Evolutionary conservation across 108 stramenopile species (phyloP), one percentile per base, ranked within the genome.

Genomic region (Cyclostephanos invisitatus): DNA sequence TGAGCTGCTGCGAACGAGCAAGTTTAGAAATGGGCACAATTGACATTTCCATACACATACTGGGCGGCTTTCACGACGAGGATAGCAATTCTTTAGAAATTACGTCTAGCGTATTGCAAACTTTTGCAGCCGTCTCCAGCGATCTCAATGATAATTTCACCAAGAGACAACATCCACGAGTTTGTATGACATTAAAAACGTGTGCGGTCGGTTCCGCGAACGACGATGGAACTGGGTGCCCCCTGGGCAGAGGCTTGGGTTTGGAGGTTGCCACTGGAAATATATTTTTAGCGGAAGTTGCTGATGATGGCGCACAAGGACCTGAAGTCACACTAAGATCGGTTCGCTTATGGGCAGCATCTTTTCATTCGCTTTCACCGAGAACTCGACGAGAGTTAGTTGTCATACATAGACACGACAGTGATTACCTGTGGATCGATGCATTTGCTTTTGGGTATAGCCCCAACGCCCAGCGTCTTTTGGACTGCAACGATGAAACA

Each of bases 51-150:
- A 67, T 95, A 62, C 86, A 95, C 60, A 56, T 95, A 4, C 62
- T 95, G 75, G 93, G 93, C 25, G 93, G 93, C 4, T 95, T 86
- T 71, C 70, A 83, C 38, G 93, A 94, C 58, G 38, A 62, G 9
- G 77, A 89, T 38, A 65, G 62, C 5, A 55, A 68, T 0, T 89
- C 88, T 2, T 73, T 65, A 20, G 66, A 71, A 40, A 87, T 89
- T 37, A 84, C 90, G 12, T 49, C 78, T 27, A 85, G 80, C 74
- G 57, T 90, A n/a, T 38, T 94, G 51, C 67, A 50, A 15, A 55
- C 86, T 24, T 68, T 94, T 50, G 84, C 80, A 18, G 47, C 68
- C 22, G 38, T 94, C 53, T 80, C 93, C 21, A 25, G 62, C 29
- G 85, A 87, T 17, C 62, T 70, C 14, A 50, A 67, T 24, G 57